Conservation (phyloP, 495 filamentous ascomycete species). For the Achaetomiella virescens region DNA sequence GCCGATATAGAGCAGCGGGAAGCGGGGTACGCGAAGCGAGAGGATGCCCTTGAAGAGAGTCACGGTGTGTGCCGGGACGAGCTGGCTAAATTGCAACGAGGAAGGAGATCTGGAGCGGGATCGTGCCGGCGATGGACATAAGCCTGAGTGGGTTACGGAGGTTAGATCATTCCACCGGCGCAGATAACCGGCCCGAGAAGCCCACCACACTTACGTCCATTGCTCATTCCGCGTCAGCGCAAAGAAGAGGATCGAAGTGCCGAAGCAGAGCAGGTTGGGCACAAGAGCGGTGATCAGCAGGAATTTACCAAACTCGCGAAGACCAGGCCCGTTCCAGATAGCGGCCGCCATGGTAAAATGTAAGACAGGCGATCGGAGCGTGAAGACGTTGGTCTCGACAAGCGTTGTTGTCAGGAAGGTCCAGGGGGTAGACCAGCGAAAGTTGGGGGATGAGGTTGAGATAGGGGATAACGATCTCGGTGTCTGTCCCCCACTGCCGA, state of each 20-base stretch:
- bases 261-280: slow-evolving; percentile 70
- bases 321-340: slow-evolving; percentile 97
- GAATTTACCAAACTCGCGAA: slow-evolving; percentile 91
- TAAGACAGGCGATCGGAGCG: slow-evolving; percentile 71
- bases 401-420: slow-evolving; percentile 80
- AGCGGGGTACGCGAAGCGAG: slow-evolving; percentile 82
- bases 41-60: slow-evolving; percentile 80
- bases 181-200: background rate
- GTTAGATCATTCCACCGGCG: background rate
- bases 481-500: slow-evolving; percentile 51
- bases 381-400: slow-evolving; percentile 90
- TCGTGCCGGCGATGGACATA: slow-evolving; percentile 77
- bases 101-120: slow-evolving; percentile 86
- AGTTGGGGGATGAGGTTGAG: slow-evolving; percentile 77
- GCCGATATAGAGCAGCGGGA: slow-evolving; percentile 80
- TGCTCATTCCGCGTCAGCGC: slow-evolving; percentile 59
- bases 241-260: slow-evolving; percentile 65
- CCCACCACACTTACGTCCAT: slow-evolving; percentile 56
- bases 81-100: slow-evolving; percentile 97
- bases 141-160: slow-evolving; percentile 47
- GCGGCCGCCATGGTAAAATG: slow-evolving; percentile 86
- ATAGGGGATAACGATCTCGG: slow-evolving; percentile 67
- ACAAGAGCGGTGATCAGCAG: slow-evolving; percentile 68
- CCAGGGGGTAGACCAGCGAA: slow-evolving; percentile 86
- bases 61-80: slow-evolving; percentile 97